Base-by-base conservation (phyloP, 1,284 basidiomycete species). In the Trichosporon asahii region DNA sequence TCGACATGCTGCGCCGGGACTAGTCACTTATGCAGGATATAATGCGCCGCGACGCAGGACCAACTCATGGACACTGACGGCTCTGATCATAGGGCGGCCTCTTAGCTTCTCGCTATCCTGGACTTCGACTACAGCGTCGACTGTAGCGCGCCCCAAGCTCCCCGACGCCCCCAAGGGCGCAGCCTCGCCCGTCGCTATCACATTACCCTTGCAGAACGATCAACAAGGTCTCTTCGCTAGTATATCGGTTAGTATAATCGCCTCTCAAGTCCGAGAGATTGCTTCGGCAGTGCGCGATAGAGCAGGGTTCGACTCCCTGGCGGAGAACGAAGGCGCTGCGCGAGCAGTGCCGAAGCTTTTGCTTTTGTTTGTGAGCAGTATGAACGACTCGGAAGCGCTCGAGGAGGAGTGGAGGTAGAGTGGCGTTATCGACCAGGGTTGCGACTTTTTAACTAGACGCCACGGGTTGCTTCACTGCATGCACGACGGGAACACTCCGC, bases 1-100 rank as follows among this genome's bases (percentile, higher is more conserved):
- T 96, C 74, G 93, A 95, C 83, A 91, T 92, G 65, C 84, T 95
- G 72, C 87, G 93, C 68, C 70, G 80, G 61, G 82, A 82, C 68
- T 84, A 75, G 66, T 33, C 9, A 61, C 57, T 60, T 27, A 27
- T 60, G 25, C 55, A 60, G 55, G 49, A 21, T 53, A 25, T 53
- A 53, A 23, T 53, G 15, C 18, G 15, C 6, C 40, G 40, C 18
- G 40, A n/a, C 40, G 40, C 40, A n/a, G 40, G 40, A 8, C 37
- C 37, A n/a, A 15, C 40, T n/a, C 40, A n/a, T n/a, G 35, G 35
- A 37, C 14, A 37, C 35, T 37, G 18, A 44, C 40, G 3, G 15
- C 40, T 44, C 15, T 44, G 15, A 44, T 4, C 18, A 44, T 12
- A 44, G 40, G 40, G 18, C 18, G 11, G 8, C 35, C 35, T n/a